Evolutionary conservation across 2,329 filamentous ascomycete genomes (phyloP).

Genomic region (Elsinoe perseae): DNA sequence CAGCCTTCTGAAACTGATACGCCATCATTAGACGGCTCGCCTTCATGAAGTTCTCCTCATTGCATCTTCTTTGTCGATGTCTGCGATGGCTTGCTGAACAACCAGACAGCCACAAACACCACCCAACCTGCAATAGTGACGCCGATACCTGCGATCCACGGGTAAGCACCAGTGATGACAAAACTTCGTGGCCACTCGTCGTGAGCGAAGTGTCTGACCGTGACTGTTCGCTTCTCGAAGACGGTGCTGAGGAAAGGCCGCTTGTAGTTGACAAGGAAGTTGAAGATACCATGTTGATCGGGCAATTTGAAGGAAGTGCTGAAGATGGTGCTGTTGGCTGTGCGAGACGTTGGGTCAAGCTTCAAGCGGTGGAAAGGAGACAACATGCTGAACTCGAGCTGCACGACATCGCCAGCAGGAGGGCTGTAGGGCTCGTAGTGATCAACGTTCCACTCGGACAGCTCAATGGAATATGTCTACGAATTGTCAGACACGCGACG

Average conservation of each 20-base stretch:
- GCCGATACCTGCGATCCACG: conserved; percentile 84
- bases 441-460: conserved; percentile 76
- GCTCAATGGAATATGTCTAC: conserved; percentile 75
- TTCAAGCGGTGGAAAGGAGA: conserved; percentile 90
- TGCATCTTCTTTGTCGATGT: conserved; percentile 36
- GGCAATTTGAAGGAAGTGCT: conserved; percentile 70
- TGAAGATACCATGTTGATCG: conserved; percentile 98
- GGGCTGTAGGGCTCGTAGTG: conserved; percentile 67
- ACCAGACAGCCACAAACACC: conserved; percentile 77
- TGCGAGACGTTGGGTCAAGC: conserved; percentile 52
- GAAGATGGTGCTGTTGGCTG: conserved; percentile 64
- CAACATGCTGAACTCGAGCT: conserved; percentile 98
- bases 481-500: not conserved
- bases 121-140: conserved; percentile 79
- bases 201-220: conserved; percentile 92
- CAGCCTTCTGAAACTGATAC: conserved; percentile 7
- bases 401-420: conserved; percentile 63
- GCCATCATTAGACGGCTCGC: conserved; percentile 7
- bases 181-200: conserved; percentile 92
- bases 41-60: conserved; percentile 1
- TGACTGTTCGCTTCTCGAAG: conserved; percentile 91
- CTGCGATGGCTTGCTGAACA: conserved; percentile 60
- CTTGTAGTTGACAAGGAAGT: conserved; percentile 96
- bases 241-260: conserved; percentile 81
- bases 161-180: conserved; percentile 83